Conservation (phyloP, 2,329 filamentous ascomycete genomes). For the Hymenoscyphus occultus region DNA sequence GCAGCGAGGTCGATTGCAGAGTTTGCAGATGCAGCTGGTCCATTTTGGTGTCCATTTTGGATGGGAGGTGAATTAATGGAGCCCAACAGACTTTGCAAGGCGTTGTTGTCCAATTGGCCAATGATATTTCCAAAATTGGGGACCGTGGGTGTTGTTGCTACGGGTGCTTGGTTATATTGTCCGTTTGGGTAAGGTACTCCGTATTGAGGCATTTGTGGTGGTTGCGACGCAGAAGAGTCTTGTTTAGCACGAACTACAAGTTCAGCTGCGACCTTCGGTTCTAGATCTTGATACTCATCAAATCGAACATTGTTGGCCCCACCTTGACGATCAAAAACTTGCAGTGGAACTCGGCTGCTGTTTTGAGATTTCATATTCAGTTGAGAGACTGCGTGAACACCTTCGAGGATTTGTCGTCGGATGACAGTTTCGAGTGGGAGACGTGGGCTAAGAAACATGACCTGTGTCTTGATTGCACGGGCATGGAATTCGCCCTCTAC, state of each 20-base stretch:
- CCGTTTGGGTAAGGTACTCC: conserved; percentile 38
- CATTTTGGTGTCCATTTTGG: conserved; percentile 18
- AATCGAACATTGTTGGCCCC: conserved; percentile 76
- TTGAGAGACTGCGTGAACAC: conserved; percentile 80
- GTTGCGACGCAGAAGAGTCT: conserved; percentile 36
- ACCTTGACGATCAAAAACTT: conserved; percentile 77
- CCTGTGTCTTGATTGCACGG: conserved; percentile 70
- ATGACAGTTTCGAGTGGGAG: conserved; percentile 77
- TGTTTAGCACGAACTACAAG: conserved; percentile 72
- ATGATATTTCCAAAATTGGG: conserved; percentile 63
- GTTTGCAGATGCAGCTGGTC: conserved; percentile 35
- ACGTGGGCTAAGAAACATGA: conserved; percentile 74
- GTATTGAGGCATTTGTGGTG: conserved; percentile 36
- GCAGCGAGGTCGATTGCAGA: conserved; percentile 36
- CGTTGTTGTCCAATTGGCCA: conserved; percentile 64
- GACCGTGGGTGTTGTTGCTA: conserved; percentile 33
- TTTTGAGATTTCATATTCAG: conserved; percentile 68
- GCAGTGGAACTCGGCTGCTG: conserved; percentile 71
- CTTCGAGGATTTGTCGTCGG: conserved; percentile 80
- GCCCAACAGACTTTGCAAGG: conserved; percentile 67
- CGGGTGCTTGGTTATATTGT: conserved; percentile 37
- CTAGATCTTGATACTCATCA: conserved; percentile 82
- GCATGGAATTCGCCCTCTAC: conserved; percentile 73
- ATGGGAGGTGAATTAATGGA: conserved; percentile 44
- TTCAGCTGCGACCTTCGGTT: conserved; percentile 74